Percentiles rank a stretch among this genome's conserved stretches.
Conservation (phyloP, 768 basidiomycete genomes). For the Austroboletus festivus region DNA sequence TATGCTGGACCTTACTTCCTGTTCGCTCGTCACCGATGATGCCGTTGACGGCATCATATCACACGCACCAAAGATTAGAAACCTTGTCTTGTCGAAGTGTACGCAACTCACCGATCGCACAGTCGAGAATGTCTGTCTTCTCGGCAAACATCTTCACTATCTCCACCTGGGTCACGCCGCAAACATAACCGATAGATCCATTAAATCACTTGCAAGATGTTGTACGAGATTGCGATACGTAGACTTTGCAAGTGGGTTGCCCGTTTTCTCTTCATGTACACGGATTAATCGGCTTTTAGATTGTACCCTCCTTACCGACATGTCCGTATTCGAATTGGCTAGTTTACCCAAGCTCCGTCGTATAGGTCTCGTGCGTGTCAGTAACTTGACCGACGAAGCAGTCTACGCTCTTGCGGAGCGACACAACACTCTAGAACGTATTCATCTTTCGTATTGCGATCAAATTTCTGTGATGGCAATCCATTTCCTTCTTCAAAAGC, state of each 20-base stretch:
- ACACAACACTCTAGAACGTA: constrained; percentile 84
- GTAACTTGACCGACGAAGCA: constrained; percentile 90
- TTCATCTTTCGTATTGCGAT: constrained; percentile 97
- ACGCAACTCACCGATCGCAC: constrained; percentile 71
- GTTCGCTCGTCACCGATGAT: constrained; percentile 74
- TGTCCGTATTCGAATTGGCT: constrained; percentile 90
- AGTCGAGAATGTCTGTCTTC: constrained; percentile 76
- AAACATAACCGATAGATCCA: constrained; percentile 86
- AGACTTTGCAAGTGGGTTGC: constrained; percentile 85
- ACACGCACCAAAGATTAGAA: constrained; percentile 80
- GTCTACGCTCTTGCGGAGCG: constrained; percentile 85
- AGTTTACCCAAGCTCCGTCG: constrained; percentile 86
- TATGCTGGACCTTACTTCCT: constrained; percentile 90
- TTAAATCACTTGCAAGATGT: constrained; percentile 75
- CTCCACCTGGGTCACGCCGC: constrained; percentile 91
- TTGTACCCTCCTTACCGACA: constrained; percentile 84
- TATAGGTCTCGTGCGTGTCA: constrained; percentile 92
- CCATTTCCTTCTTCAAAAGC: constrained; percentile 81
- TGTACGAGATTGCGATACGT: constrained; percentile 93
- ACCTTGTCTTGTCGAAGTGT: constrained; percentile 86
- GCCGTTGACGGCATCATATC: constrained; percentile 80
- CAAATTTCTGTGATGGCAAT: constrained; percentile 90
- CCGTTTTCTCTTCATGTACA: neutral
- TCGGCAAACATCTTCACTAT: constrained; percentile 93
- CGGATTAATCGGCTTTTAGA: constrained; percentile 43